phyloP scores from a whole-genome alignment of 2,329 filamentous ascomycete species.

The Fusarium sp. region DNA sequence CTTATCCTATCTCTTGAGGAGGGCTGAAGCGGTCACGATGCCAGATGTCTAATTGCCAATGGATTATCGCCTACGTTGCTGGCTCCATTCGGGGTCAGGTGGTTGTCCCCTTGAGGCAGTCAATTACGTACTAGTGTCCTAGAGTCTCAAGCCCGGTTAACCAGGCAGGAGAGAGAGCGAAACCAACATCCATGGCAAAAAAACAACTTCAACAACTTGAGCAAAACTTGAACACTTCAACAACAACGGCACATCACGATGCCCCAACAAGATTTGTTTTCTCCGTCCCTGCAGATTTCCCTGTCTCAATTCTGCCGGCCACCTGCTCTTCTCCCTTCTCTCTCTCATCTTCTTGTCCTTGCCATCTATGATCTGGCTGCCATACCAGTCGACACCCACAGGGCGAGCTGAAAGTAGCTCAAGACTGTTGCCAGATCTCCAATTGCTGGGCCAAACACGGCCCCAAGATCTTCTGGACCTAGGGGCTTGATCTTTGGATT shows the following conservation, averaged over 20 bases:
- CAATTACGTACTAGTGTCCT: slow-evolving; percentile 44
- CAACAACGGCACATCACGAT: slow-evolving; percentile 14
- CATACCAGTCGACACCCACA: not conserved
- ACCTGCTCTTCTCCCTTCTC: not conserved
- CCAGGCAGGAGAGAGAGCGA: not conserved
- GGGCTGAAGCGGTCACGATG: slow-evolving; percentile 43
- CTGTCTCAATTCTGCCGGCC: not conserved
- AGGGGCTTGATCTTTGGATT: not conserved
- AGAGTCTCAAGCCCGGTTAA: slow-evolving; percentile 18
- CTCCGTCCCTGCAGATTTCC: not conserved
- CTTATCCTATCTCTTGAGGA: slow-evolving; percentile 9
- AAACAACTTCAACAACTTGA: slow-evolving; percentile 13
- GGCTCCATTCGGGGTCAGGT: slow-evolving; percentile 44
- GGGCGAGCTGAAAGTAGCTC: not conserved
- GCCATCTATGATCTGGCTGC: not conserved
- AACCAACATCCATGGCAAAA: slow-evolving; percentile 13
- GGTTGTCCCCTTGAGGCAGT: slow-evolving; percentile 36
- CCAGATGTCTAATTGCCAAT: slow-evolving; percentile 45
- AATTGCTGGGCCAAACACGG: not conserved
- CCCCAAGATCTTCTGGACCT: not conserved
- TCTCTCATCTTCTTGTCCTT: not conserved
- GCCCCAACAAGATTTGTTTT: not conserved
- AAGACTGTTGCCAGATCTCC: not conserved
- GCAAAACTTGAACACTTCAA: slow-evolving; percentile 16
- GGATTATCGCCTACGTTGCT: slow-evolving; percentile 29